These are phyloP conservation scores for Russula virescens DNA, from an alignment of 768 basidiomycete genomes.

Conservation along the genomic window DNA sequence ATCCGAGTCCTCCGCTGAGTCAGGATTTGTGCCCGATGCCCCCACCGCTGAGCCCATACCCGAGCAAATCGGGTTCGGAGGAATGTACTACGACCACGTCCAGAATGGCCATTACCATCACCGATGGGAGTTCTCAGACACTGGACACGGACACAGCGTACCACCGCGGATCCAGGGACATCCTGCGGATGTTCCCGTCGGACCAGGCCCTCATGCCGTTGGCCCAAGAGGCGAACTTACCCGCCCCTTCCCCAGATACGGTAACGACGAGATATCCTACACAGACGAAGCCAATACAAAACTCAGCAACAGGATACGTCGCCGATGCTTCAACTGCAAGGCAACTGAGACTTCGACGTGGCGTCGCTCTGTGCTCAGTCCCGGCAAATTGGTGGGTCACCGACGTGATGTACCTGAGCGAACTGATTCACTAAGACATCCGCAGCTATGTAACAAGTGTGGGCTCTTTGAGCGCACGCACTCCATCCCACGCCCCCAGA, in stretches of 20 bases:
- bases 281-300: slow-evolving; percentile 80
- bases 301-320: slow-evolving; percentile 65
- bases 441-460: slow-evolving; percentile 48
- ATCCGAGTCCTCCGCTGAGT: slow-evolving; percentile 13
- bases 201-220: neutral
- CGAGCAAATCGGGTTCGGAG: slow-evolving; percentile 5
- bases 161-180: neutral
- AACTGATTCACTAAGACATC: neutral
- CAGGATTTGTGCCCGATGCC: neutral
- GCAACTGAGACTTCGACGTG: slow-evolving; percentile 81
- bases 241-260: neutral
- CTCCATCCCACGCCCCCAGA: slow-evolving; percentile 57
- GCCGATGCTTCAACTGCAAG: slow-evolving; percentile 78
- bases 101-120: slow-evolving; percentile 1
- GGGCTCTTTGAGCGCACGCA: slow-evolving; percentile 78
- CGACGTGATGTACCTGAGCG: neutral
- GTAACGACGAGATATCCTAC: slow-evolving; percentile 26
- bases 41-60: neutral
- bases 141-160: neutral
- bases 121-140: slow-evolving; percentile 1
- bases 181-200: neutral
- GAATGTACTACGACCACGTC: slow-evolving; percentile 9
- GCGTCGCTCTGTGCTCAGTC: slow-evolving; percentile 67
- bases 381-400: slow-evolving; percentile 59
- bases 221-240: slow-evolving; percentile 1